These are phyloP conservation scores for Flaveria floridana DNA, from an alignment of 140 eudicot genomes.

Conservation along the genomic window DNA sequence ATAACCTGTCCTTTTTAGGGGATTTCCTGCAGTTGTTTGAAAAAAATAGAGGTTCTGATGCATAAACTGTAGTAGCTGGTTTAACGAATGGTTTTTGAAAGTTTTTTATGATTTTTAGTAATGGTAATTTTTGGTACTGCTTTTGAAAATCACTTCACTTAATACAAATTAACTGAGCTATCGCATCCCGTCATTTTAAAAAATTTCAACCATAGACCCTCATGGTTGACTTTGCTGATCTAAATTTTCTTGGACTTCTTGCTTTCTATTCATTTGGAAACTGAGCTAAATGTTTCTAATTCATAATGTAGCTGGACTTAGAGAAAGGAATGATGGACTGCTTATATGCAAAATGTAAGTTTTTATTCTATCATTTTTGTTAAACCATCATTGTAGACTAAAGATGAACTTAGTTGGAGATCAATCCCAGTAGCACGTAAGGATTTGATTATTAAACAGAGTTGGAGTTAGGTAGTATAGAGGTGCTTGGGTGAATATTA, in stretches of 20 bases:
- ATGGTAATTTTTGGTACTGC: neutral
- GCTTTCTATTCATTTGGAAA: neutral
- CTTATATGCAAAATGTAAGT: conserved; percentile 97
- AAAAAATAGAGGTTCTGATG: neutral
- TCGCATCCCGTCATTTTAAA: neutral
- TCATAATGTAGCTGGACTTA: conserved; percentile 77
- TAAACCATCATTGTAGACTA: neutral
- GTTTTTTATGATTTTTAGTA: neutral
- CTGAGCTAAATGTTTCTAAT: neutral
- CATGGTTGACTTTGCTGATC: neutral
- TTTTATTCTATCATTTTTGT: neutral
- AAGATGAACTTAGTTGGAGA: neutral
- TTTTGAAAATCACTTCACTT: neutral
- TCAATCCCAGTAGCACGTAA: neutral
- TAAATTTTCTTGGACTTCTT: neutral
- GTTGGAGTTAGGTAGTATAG: neutral
- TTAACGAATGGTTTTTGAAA: neutral
- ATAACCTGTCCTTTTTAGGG: neutral
- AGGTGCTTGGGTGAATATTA: neutral
- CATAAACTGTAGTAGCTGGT: neutral
- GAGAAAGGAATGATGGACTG: conserved; percentile 99
- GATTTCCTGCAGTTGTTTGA: neutral
- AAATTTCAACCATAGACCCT: neutral
- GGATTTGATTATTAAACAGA: neutral
- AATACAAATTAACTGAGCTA: neutral